Evolutionary conservation across 805 yeast genomes (phyloP).

Genomic region (Candida nanaspora): DNA sequence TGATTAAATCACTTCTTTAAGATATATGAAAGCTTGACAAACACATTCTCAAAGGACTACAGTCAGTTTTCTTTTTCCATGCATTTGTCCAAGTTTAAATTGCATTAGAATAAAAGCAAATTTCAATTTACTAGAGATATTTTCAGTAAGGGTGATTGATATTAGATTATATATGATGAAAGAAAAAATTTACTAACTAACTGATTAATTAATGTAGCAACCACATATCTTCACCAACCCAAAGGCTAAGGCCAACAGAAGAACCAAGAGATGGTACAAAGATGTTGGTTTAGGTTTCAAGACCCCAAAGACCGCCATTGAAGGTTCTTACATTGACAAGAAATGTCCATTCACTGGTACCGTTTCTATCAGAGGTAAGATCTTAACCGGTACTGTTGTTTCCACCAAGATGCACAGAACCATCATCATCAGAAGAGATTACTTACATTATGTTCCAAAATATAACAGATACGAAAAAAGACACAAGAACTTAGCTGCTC

Average conservation of each 20-base stretch:
- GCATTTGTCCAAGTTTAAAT: too few species aligned
- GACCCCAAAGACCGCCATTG: slow-evolving; percentile 98
- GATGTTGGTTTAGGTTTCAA: slow-evolving; percentile 99
- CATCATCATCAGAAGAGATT: slow-evolving; percentile 98
- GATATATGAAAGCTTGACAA: too few species aligned
- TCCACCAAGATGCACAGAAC: slow-evolving; percentile 99
- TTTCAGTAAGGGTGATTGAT: too few species aligned
- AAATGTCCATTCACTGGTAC: slow-evolving; percentile 99
- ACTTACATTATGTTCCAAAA: slow-evolving; percentile 99
- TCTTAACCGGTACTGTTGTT: slow-evolving; percentile 98
- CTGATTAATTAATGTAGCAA: slow-evolving; percentile 53
- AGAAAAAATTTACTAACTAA: background rate
- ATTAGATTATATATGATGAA: too few species aligned
- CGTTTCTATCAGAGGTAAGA: slow-evolving; percentile 98
- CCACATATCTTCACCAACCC: slow-evolving; percentile 99
- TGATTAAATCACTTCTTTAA: too few species aligned
- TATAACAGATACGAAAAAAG: slow-evolving; percentile 99
- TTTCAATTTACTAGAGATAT: too few species aligned
- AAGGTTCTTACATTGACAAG: slow-evolving; percentile 99
- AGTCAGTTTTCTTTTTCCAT: too few species aligned
- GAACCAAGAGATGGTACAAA: slow-evolving; percentile 99
- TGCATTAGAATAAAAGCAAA: too few species aligned
- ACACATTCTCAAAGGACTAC: too few species aligned
- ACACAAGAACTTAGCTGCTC: slow-evolving; percentile 99
- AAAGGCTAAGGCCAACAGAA: slow-evolving; percentile 97